phyloP scores from a whole-genome alignment of 139 green algal species.

The Diplosphaera chodatii region DNA sequence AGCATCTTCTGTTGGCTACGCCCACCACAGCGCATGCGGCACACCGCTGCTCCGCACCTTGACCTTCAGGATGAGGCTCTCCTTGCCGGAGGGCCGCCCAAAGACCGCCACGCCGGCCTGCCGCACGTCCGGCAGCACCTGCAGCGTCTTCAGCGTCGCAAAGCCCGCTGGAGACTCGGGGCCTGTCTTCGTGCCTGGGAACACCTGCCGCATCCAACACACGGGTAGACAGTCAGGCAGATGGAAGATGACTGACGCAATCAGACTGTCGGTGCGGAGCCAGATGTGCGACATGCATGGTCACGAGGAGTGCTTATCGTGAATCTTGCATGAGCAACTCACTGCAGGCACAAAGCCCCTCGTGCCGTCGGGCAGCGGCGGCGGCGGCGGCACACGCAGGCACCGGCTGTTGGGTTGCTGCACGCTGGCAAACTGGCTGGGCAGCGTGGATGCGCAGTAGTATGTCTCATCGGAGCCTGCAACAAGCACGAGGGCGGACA shows the following conservation, averaged over 20 bases:
- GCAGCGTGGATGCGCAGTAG: conserved; percentile 67
- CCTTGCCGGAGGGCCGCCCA: conserved; percentile 69
- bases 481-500: too few species aligned
- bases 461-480: conserved; percentile 29
- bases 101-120: conserved; percentile 72
- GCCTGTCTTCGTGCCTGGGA: conserved; percentile 55
- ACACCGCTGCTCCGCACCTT: too few species aligned
- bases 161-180: conserved; percentile 46
- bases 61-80: conserved; percentile 67
- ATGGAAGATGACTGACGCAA: too few species aligned
- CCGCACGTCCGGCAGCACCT: conserved; percentile 30
- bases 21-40: too few species aligned
- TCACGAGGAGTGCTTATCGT: too few species aligned
- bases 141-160: conserved; percentile 65
- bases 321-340: too few species aligned
- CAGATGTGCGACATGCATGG: too few species aligned
- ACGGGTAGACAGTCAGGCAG: too few species aligned
- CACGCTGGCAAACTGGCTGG: conserved; percentile 38
- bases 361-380: conserved; percentile 48
- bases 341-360: conserved; percentile 58
- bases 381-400: conserved; percentile 34
- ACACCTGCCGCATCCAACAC: too few species aligned
- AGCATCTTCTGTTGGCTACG: too few species aligned
- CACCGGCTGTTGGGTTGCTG: conserved; percentile 31
- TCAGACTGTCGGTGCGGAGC: too few species aligned